Base-by-base conservation (phyloP, 768 basidiomycete genomes). In the Termitomyces eurrhizus region DNA sequence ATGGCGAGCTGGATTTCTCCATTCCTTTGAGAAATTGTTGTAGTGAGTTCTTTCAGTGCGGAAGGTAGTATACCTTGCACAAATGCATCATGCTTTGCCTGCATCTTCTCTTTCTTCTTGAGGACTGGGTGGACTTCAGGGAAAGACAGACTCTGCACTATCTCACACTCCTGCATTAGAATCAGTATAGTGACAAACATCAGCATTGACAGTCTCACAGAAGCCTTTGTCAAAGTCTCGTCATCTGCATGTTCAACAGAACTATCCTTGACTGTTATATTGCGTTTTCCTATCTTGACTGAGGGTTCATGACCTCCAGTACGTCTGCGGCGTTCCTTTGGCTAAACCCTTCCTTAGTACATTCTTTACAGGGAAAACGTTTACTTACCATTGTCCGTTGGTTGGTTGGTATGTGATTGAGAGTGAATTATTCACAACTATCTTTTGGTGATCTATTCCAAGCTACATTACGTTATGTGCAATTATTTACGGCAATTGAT, bases 41-140 rank as follows among this genome's bases (percentile, higher is more conserved):
- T n/a, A 7, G 29, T 32, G 21, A 59, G 18, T 52, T 44, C 26
- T 44, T 52, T 52, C 29, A 24, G 24, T 21, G 1, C 14, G 12
- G 37, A 26, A 33, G 44, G 3, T 24, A 16, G 51, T 77, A 41
- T 64, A 90, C 90, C 84, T 75, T 86, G 78, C 48, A 91, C 68
- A 65, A 93, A 88, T 4, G 84, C 78, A 63, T 89, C 84, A 53
- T 84, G 85, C 70, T 86, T 92, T 57, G 83, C 64, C 18, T 81
- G 77, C 56, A 82, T 82, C 69, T 86, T 91, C 59, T 82, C 85
- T 68, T 88, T 91, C 73, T 93, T 93, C 62, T 72, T 82, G 52
- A 77, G 61, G 70, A 63, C 18, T 52, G 61, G 26, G 54, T 61
- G 29, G 64, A 58, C 21, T 61, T 75, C 73, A 13, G 66, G 41